phyloP scores from a whole-genome alignment of 140 eudicot species.

The Cichorium intybus region DNA sequence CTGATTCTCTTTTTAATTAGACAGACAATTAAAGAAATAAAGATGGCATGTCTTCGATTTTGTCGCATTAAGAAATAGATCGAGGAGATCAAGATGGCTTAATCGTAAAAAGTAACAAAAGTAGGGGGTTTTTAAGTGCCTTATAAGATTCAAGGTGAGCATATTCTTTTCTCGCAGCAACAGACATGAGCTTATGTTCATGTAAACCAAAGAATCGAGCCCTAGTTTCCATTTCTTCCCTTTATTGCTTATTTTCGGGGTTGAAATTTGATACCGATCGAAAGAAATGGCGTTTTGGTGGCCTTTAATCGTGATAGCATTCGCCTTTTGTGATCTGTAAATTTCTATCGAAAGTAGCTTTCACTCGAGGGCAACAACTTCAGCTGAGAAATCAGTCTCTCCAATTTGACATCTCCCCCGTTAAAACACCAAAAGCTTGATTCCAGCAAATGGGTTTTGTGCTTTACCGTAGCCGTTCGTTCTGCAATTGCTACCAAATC shows the following conservation, averaged over 20 bases:
- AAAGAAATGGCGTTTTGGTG: slow-evolving; percentile 81
- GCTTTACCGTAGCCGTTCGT: no score
- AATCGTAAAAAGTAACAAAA: slow-evolving; percentile 15
- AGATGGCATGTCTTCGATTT: neutral
- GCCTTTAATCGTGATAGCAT: slow-evolving; percentile 72
- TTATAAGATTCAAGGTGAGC: slow-evolving; percentile 5
- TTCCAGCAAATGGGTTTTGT: no score
- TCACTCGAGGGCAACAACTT: slow-evolving; percentile 95
- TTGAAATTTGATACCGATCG: neutral
- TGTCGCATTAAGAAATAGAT: neutral
- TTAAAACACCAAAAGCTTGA: no score
- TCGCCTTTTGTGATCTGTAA: slow-evolving; percentile 80
- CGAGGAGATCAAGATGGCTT: slow-evolving; percentile 6
- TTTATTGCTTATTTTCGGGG: neutral
- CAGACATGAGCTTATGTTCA: slow-evolving; percentile 13
- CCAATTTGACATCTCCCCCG: no score
- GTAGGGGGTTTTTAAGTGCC: neutral
- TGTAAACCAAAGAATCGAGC: slow-evolving; percentile 14
- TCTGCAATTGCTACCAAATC: no score
- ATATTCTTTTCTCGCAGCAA: slow-evolving; percentile 13
- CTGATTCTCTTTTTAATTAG: neutral
- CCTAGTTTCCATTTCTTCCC: slow-evolving; percentile 21
- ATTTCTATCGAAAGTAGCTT: slow-evolving; percentile 80
- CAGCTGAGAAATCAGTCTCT: no score
- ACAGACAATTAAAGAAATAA: neutral